Base-by-base conservation (phyloP, 352 stramenopile species). In the Saprolegnia diclina region DNA sequence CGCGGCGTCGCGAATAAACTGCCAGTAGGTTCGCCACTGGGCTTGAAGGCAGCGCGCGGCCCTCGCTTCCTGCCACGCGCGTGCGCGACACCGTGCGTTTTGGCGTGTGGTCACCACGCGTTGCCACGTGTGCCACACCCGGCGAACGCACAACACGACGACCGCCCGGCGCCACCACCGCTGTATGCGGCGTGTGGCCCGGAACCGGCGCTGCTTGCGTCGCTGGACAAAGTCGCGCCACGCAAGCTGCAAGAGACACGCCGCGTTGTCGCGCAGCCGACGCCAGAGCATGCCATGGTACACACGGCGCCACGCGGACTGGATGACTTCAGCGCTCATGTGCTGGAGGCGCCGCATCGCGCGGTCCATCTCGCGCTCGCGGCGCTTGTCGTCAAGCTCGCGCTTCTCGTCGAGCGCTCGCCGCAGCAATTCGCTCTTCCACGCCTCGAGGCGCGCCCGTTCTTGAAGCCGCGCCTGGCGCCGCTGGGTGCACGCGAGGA, bases 1-100 rank as follows among this genome's bases (percentile, higher is more conserved):
- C 9, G 5, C 37, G n/a, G 61, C 66, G 32, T 0, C 61, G n/a
- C 0, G 21, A 71, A 42, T 72, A 78, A 38, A 70, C 70, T 7
- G 29, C 42, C 52, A 89, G 72, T 57, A 54, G 24, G 24, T 29
- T 54, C 46, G n/a, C 46, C 46, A 54, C 46, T 54, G 46, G 24
- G n/a, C n/a, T 54, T 54, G 46, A 5, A 54, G 2, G 5, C n/a
- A 22, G n/a, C 24, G n/a, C 5, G 46, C 46, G 29, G 29, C 29
- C 29, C 29, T 35, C 29, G 29, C 29, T 76, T 79, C 22, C 71
- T 71, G 29, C 29, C 29, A 6, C 29, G 5, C 5, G 29, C 29
- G 29, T 35, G 29, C 29, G 29, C 29, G 29, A 35, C 29, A 35
- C 5, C 29, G 29, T 5, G 29, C 29, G 29, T 35, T 5, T 5